phyloP scores from a whole-genome alignment of 768 basidiomycete species.

The Kwoniella shandongensis region DNA sequence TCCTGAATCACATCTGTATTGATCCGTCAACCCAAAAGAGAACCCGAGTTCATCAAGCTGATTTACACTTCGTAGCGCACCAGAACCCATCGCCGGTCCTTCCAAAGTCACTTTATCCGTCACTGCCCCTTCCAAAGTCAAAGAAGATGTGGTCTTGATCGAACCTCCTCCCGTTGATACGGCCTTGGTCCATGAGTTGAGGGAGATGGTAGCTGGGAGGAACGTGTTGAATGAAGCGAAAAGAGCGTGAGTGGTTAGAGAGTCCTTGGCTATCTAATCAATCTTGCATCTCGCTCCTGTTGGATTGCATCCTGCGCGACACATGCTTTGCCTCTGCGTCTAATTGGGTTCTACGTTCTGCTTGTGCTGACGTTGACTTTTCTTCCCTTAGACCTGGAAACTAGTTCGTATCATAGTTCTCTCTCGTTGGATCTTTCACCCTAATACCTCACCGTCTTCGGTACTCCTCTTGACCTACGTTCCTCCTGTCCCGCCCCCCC shows the following conservation, averaged over 20 bases:
- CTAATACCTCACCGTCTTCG: too few species aligned
- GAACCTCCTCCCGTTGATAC: slow-evolving; percentile 27
- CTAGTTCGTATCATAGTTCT: slow-evolving; percentile 36
- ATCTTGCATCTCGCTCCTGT: too few species aligned
- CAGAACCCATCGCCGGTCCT: slow-evolving; percentile 12
- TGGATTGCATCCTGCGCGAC: too few species aligned
- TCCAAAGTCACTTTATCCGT: slow-evolving; percentile 13
- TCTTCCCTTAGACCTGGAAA: slow-evolving; percentile 38
- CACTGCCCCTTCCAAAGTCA: slow-evolving; percentile 11
- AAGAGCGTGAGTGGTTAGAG: slow-evolving; percentile 48
- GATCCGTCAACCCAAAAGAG: not conserved
- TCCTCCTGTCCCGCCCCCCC: too few species aligned
- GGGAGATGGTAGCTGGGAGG: slow-evolving; percentile 49
- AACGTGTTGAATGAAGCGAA: slow-evolving; percentile 42
- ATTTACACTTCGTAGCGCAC: not conserved
- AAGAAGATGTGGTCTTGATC: slow-evolving; percentile 35
- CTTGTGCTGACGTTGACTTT: not conserved
- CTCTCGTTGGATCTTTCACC: too few species aligned
- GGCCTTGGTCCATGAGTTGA: slow-evolving; percentile 44
- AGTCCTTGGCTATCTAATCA: too few species aligned
- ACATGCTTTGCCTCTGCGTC: not conserved
- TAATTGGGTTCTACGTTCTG: not conserved
- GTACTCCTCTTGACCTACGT: too few species aligned
- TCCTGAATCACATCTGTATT: not conserved
- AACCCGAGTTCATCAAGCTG: not conserved